Conservation (phyloP, 2,329 filamentous ascomycete species). For the Penicillium verrucosum region DNA sequence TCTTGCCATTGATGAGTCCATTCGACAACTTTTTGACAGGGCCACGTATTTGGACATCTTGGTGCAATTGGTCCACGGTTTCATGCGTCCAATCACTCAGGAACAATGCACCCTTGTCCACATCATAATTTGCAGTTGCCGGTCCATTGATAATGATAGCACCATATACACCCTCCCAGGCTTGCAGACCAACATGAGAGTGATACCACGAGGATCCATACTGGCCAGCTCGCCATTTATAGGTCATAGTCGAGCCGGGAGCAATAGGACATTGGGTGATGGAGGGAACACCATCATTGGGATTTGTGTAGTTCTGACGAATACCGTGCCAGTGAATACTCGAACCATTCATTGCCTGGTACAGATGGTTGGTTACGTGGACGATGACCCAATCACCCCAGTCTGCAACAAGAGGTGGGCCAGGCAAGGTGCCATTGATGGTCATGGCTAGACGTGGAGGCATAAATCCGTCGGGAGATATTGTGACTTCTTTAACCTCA, state of each 20-base stretch:
- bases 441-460: constrained; percentile 44
- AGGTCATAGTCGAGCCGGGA: constrained; percentile 36
- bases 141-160: constrained; percentile 52
- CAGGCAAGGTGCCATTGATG: constrained; percentile 64
- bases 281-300: constrained; percentile 31
- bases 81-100: constrained; percentile 34
- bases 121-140: constrained; percentile 39
- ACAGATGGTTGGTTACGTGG: constrained; percentile 53
- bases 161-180: constrained; percentile 56
- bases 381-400: constrained; percentile 59
- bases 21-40: constrained; percentile 14
- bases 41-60: constrained; percentile 16
- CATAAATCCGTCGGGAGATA: constrained; percentile 28
- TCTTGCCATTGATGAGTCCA: constrained; percentile 47
- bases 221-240: constrained; percentile 36
- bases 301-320: constrained; percentile 30
- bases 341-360: constrained; percentile 21
- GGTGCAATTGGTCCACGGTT: constrained; percentile 26
- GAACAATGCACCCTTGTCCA: constrained; percentile 35
- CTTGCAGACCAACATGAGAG: constrained; percentile 38
- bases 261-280: constrained; percentile 43
- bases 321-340: constrained; percentile 38
- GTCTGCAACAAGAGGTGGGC: constrained; percentile 62
- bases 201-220: constrained; percentile 38
- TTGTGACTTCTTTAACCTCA: constrained; percentile 9